Evolutionary conservation across 1,284 basidiomycete species (phyloP).

Genomic region (Irpex rosettiformis): DNA sequence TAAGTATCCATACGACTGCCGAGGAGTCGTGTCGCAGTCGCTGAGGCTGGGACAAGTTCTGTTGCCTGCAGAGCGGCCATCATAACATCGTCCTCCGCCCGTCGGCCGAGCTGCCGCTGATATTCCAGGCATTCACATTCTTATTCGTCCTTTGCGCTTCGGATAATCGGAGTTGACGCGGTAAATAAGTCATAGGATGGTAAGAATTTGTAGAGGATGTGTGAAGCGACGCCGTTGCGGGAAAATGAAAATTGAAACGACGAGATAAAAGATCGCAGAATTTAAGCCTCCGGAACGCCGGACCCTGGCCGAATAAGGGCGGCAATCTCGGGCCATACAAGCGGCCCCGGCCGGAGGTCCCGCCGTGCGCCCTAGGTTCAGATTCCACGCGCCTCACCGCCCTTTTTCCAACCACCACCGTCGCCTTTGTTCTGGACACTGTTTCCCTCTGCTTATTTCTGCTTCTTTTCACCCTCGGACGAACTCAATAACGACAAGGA

Average conservation of each 20-base stretch:
- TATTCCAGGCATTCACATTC: not conserved
- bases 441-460: slow-evolving; percentile 21
- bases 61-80: not conserved
- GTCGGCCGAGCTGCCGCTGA: not conserved
- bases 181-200: not conserved
- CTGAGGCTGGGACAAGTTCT: not conserved
- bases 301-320: not conserved
- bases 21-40: not conserved
- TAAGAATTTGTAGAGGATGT: not conserved
- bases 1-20: not conserved
- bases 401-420: slow-evolving; percentile 34
- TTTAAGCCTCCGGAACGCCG: not conserved
- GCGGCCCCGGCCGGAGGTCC: slow-evolving; percentile 16
- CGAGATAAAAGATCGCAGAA: too few species aligned
- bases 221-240: not conserved
- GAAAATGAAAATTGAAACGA: not conserved
- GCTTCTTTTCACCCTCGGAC: slow-evolving; percentile 11
- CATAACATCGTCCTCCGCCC: not conserved
- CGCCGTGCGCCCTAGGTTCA: slow-evolving; percentile 18
- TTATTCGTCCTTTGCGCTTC: not conserved
- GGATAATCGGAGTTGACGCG: not conserved
- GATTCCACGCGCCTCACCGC: slow-evolving; percentile 22
- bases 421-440: slow-evolving; percentile 19
- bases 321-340: not conserved
- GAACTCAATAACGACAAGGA: not conserved